phyloP scores from a whole-genome alignment of 2,329 filamentous ascomycete genomes.

The Talaromyces albobiverticillius region DNA sequence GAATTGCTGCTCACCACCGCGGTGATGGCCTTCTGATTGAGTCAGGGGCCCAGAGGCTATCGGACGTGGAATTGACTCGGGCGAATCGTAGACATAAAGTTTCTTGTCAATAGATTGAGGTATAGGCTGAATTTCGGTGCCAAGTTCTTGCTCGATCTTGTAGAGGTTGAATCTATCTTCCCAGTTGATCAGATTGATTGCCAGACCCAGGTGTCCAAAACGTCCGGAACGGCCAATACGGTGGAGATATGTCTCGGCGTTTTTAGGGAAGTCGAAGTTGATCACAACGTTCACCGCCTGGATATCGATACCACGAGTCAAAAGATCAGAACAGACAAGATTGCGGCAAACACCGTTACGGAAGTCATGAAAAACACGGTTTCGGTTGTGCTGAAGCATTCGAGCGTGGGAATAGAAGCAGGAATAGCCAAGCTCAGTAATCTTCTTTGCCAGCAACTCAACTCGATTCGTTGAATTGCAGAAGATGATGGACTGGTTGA shows the following conservation, averaged over 20 bases:
- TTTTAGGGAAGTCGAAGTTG: conserved; percentile 99
- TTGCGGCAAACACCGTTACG: conserved; percentile 97
- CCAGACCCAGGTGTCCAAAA: conserved; percentile 93
- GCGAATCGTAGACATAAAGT: conserved; percentile 95
- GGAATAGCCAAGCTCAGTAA: conserved; percentile 97
- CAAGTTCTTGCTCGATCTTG: conserved; percentile 95
- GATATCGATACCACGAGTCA: conserved; percentile 98
- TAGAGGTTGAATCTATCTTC: conserved; percentile 98
- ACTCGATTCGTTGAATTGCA: conserved; percentile 99
- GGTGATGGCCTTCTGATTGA: conserved; percentile 19
- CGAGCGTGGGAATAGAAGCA: conserved; percentile 99
- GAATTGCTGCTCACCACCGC: conserved; percentile 30
- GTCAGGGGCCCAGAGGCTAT: conserved; percentile 52
- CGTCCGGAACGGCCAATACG: conserved; percentile 96
- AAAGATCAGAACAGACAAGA: conserved; percentile 92
- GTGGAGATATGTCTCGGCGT: conserved; percentile 97
- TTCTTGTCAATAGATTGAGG: conserved; percentile 93
- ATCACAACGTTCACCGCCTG: conserved; percentile 99
- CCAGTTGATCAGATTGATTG: conserved; percentile 99
- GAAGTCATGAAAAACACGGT: conserved; percentile 99
- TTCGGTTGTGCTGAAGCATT: conserved; percentile 95
- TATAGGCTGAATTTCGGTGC: conserved; percentile 97
- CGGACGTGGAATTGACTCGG: conserved; percentile 89
- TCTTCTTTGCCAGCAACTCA: conserved; percentile 96
- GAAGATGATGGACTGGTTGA: conserved; percentile 99